Percentiles rank a stretch among this genome's conserved stretches.
Conservation (phyloP, 2,329 filamentous ascomycete species). For the Pseudocercospora pini-densiflorae region DNA sequence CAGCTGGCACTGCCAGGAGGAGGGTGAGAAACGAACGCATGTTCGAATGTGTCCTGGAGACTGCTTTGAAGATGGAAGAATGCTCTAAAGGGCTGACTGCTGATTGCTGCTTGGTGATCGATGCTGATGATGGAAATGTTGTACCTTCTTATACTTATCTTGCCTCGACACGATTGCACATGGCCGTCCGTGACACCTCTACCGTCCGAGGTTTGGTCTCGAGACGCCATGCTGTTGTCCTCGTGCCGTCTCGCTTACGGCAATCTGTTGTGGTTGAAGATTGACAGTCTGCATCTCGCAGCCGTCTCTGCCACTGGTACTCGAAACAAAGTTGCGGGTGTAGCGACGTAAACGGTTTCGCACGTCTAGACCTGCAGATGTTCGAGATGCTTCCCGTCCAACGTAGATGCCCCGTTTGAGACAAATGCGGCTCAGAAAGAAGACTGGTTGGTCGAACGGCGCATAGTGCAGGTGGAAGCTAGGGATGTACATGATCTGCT, state of each 20-base stretch:
- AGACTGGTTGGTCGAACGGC: slow-evolving; percentile 5
- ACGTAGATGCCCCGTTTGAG: slow-evolving; percentile 2
- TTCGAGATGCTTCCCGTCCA: slow-evolving; percentile 5
- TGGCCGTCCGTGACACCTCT: background rate
- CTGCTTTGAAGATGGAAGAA: background rate
- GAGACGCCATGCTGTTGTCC: slow-evolving; percentile 1
- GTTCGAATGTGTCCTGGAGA: slow-evolving; percentile 12
- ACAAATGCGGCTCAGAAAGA: slow-evolving; percentile 2
- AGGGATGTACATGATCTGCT: slow-evolving; percentile 10
- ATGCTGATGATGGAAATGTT: background rate
- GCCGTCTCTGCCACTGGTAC: background rate
- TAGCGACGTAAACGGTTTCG: slow-evolving; percentile 12
- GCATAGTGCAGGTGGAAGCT: slow-evolving; percentile 2
- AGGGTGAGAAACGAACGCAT: slow-evolving; percentile 26
- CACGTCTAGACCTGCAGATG: slow-evolving; percentile 11
- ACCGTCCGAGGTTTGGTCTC: background rate
- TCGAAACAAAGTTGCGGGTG: slow-evolving; percentile 14
- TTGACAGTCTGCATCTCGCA: slow-evolving; percentile 14
- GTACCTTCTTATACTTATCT: slow-evolving; percentile 16
- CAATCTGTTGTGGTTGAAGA: background rate
- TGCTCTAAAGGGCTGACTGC: slow-evolving; percentile 11
- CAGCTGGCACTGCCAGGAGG: slow-evolving; percentile 29
- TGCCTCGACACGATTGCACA: background rate
- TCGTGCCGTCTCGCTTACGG: slow-evolving; percentile 16
- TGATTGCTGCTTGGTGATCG: slow-evolving; percentile 11